Base-by-base conservation (phyloP, 805 yeast species). In the Starmerella etchellsii region DNA sequence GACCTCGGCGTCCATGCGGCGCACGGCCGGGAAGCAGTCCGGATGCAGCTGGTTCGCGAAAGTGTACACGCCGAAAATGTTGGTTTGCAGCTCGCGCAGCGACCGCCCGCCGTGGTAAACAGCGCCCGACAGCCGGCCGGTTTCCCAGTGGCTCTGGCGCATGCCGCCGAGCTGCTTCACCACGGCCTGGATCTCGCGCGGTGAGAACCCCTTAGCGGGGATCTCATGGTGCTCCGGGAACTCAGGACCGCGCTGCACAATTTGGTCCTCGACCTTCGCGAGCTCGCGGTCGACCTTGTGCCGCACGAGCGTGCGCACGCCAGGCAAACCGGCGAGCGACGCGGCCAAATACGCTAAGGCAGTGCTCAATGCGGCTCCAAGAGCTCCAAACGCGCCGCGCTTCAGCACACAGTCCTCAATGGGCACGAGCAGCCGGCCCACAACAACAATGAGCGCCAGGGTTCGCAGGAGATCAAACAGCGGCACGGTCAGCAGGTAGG, bases 41-140 rank as follows among this genome's bases (percentile, higher is more conserved):
- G 98, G 98, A 58, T 88, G 98, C 38, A 88, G 66, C 62, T 91
- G 98, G 62, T 91, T 88, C 2, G 96, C 84, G 20, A 87, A 85
- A 5, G 91, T 74, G 59, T 73, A 87, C 54, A 71, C 70, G 39
- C 74, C 71, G 58, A 74, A 87, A 0, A 95, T 91, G 41, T 70
- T 61, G 8, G 91, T 64, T 61, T 91, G 97, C 28, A 91, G 64
- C 29, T 69, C 64, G 29, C 81, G 67, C 40, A 88, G 61, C 25
- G 81, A 82, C n/a, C 69, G 65, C 13, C 96, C 96, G 24, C 97
- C 96, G 54, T 91, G 97, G 54, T 88, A 88, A 10, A 88, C 96
- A 0, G 96, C 97, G 5, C 98, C 98, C 15, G 94, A 81, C 3
- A 88, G 80, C 50, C 75, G 70, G 4, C 98, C 98, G 31, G 68